Percentiles rank a stretch among this genome's conserved stretches.
Conservation (phyloP, 495 filamentous ascomycete species). For the Aspergillus cristatus region DNA sequence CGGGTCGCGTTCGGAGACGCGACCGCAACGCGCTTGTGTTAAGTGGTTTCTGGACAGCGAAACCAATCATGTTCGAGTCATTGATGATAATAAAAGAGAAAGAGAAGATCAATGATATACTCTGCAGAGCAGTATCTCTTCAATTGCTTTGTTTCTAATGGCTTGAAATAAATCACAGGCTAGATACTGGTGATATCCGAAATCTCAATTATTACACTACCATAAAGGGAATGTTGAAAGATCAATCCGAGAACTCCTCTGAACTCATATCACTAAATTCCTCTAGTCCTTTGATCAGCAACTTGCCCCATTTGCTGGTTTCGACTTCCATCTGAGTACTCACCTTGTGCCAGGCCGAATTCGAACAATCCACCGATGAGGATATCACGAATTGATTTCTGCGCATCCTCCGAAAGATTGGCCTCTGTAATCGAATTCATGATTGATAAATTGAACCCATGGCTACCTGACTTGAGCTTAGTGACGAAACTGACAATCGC, state of each 20-base stretch:
- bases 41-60: conserved; percentile 9
- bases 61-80: background rate
- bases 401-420: conserved; percentile 23
- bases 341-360: conserved; percentile 25
- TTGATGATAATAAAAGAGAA: background rate
- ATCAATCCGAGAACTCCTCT: conserved; percentile 19
- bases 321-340: background rate
- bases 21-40: conserved; percentile 15
- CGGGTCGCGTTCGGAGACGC: conserved; percentile 14
- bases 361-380: conserved; percentile 37
- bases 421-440: conserved; percentile 23
- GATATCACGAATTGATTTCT: conserved; percentile 25
- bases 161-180: too few relatives aligned
- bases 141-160: too few relatives aligned
- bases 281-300: conserved; percentile 8
- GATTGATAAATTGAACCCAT: conserved; percentile 30
- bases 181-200: too few relatives aligned
- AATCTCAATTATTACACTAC: too few relatives aligned
- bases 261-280: conserved; percentile 22
- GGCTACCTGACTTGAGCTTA: conserved; percentile 24
- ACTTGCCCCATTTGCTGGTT: too few relatives aligned
- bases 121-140: too few relatives aligned
- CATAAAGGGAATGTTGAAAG: background rate
- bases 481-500: conserved; percentile 39
- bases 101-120: too few relatives aligned